Evolutionary conservation across 306 rosid species (phyloP).

Genomic region (Acacia acuminata): DNA sequence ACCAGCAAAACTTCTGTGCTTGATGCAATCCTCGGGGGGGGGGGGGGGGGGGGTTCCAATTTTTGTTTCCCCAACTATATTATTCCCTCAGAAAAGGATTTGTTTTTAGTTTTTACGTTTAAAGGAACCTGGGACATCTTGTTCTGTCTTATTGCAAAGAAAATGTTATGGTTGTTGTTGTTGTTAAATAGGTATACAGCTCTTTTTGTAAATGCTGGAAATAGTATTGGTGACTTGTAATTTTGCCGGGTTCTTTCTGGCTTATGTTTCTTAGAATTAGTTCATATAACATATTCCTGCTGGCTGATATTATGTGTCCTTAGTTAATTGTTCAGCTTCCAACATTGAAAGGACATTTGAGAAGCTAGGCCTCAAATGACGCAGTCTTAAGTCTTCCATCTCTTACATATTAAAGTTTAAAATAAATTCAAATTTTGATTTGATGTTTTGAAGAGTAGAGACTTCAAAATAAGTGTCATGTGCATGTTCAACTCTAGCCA

Average conservation of each 20-base stretch:
- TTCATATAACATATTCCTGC: background rate
- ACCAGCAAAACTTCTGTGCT: background rate
- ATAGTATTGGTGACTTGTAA: background rate
- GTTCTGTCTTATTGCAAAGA: background rate
- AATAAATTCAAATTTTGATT: background rate
- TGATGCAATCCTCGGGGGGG: too few species aligned
- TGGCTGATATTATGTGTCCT: background rate
- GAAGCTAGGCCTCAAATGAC: background rate
- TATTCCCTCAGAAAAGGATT: background rate
- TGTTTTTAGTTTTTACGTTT: background rate
- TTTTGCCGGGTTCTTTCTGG: background rate
- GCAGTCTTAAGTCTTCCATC: background rate
- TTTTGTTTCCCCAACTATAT: background rate
- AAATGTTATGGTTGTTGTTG: background rate
- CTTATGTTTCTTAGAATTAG: background rate
- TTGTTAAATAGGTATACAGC: background rate
- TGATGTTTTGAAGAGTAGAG: background rate
- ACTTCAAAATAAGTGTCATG: background rate
- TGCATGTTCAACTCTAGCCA: background rate
- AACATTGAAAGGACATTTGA: background rate
- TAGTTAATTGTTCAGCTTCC: background rate
- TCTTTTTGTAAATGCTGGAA: too few species aligned
- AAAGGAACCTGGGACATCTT: background rate
- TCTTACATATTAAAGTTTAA: background rate
- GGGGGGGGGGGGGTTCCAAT: too few species aligned